Conservation (phyloP, 148 eudicot genomes). For the Diospyros lotus region DNA sequence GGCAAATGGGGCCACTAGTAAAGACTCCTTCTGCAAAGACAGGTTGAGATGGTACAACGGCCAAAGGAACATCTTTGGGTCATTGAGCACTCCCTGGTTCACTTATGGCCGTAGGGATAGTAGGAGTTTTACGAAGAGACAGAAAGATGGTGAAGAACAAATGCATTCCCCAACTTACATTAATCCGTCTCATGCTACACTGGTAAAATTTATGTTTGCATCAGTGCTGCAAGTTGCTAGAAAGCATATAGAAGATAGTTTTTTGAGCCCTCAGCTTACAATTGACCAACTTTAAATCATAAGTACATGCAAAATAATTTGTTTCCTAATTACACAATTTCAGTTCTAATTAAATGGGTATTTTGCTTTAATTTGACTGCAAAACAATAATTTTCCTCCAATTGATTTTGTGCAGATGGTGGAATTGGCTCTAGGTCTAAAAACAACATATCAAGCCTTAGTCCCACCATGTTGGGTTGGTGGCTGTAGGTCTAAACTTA, state of each 20-base stretch:
- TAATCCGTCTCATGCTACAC: slow-evolving; percentile 14
- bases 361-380: neutral
- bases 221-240: neutral
- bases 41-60: slow-evolving; percentile 17
- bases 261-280: neutral
- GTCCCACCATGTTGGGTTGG: too few species aligned
- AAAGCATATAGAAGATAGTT: neutral
- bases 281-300: neutral
- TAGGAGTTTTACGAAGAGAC: slow-evolving; percentile 32
- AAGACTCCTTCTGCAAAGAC: slow-evolving; percentile 11
- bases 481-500: neutral
- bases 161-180: slow-evolving; percentile 8
- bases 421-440: neutral
- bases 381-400: too few species aligned
- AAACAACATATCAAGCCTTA: too few species aligned
- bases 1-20: slow-evolving; percentile 18
- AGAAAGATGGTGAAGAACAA: slow-evolving; percentile 35
- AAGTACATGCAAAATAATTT: neutral
- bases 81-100: slow-evolving; percentile 18
- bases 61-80: slow-evolving; percentile 19
- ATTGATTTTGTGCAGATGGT: neutral
- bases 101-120: slow-evolving; percentile 16
- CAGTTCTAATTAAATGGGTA: neutral
- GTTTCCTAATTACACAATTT: neutral
- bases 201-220: slow-evolving; percentile 14